These are phyloP conservation scores for Pythium phragmitis DNA, from an alignment of 352 stramenopile genomes.

Conservation along the genomic window DNA sequence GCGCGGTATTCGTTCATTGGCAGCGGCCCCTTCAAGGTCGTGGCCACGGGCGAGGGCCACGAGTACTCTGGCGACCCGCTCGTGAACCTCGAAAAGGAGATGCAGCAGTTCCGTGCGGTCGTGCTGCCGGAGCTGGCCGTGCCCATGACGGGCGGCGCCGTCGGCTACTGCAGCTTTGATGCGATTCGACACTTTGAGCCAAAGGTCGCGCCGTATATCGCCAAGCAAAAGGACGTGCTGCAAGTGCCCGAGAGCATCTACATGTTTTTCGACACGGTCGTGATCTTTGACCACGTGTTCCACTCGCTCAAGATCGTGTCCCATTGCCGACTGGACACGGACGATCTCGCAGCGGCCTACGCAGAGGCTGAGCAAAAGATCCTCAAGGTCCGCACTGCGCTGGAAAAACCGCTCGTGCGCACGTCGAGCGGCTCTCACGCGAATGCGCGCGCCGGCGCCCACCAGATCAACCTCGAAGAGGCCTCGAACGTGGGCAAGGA, in stretches of 20 bases:
- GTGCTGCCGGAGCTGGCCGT: conserved; percentile 70
- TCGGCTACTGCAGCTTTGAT: conserved; percentile 89
- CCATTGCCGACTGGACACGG: conserved; percentile 72
- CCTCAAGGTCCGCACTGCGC: conserved; percentile 49
- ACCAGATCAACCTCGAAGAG: conserved; percentile 67
- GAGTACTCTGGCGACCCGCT: conserved; percentile 71
- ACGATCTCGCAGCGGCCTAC: conserved; percentile 64
- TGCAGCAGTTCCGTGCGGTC: conserved; percentile 70
- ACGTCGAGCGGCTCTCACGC: conserved; percentile 56
- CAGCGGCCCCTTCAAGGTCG: conserved; percentile 74
- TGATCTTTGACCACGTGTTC: conserved; percentile 90
- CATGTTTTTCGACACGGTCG: conserved; percentile 90
- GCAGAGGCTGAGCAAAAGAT: conserved; percentile 75
- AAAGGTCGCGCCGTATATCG: conserved; percentile 75
- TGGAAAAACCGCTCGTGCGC: conserved; percentile 62
- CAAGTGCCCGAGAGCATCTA: conserved; percentile 88
- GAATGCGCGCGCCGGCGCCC: conserved; percentile 32
- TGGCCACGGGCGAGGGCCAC: conserved; percentile 62
- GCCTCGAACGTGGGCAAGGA: conserved; percentile 81
- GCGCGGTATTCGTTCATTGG: conserved; percentile 90
- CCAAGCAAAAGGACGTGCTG: conserved; percentile 74
- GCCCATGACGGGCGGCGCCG: conserved; percentile 84
- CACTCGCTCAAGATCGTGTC: conserved; percentile 90
- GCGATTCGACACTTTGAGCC: conserved; percentile 89
- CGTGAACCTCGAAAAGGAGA: conserved; percentile 74